Base-by-base conservation (phyloP, 306 rosid species). In the Medicago truncatula region DNA sequence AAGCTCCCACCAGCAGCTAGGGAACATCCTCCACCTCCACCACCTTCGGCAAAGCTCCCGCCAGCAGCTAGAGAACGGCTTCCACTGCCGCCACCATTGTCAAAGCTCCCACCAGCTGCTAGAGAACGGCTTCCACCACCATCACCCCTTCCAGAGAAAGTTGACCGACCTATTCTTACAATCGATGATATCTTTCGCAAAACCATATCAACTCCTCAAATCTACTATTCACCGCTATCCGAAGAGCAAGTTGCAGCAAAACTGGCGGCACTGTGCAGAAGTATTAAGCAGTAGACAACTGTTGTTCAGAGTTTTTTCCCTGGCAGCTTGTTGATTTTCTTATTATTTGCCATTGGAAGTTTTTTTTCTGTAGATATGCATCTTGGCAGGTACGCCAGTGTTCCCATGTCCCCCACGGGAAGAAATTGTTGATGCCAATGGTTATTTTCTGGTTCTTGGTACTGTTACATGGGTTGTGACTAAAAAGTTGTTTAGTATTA, bases 141-240 rank as follows among this genome's bases (percentile, higher is more conserved):
- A 5, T 93, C 96, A 12, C 89, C 96, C 8, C 80, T 84, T 58
- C 78, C 81, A 0, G 92, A 90, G 77, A 88, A 89, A 64, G 84
- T 65, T n/a, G 96, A 86, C 15, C 85, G 83, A 46, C 92, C 96
- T 12, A 84, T 87, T 64, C 89, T 89, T 67, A 95, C 97, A 39
- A 58, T 95, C 63, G 97, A 92, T 59, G 99, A 95, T 73, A 88
- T 95, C 59, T 95, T 95, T 38, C 88, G 86, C 60, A 95, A 95
- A 84, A 95, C 99, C 73, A 84, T 75, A 73, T 83, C 97, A 23
- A 84, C 88, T 72, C 99, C 99, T 76, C 87, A 90, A 57, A 88
- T 95, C 74, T 95, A 95, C 89, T 95, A 95, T 80, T 82, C 92
- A 38, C 99, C 99, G 31, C 79, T 92, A 74, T 83, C 99, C 6